These are phyloP conservation scores for Neofusicoccum cordaticola DNA, from an alignment of 2,329 filamentous ascomycete genomes.

Conservation along the genomic window DNA sequence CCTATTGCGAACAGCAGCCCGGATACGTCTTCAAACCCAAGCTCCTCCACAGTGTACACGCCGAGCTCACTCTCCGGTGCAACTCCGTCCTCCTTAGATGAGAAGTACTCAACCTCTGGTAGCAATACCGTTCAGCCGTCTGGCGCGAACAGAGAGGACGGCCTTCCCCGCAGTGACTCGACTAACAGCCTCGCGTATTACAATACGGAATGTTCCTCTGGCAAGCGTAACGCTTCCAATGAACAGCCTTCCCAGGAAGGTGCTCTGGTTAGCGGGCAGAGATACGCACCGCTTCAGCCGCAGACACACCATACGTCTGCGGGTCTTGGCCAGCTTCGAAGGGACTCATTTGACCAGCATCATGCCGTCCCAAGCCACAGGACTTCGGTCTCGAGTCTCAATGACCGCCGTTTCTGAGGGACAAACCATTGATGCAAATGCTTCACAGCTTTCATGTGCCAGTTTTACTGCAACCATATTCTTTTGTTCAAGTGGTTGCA, in stretches of 20 bases:
- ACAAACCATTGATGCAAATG: neutral
- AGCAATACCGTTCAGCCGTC: neutral
- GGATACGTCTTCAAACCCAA: slow-evolving; percentile 2
- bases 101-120: neutral
- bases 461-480: no score
- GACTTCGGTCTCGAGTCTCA: neutral
- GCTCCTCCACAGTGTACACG: slow-evolving; percentile 8
- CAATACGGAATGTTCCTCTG: slow-evolving; percentile 29
- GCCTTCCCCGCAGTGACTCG: slow-evolving; percentile 28
- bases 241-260: slow-evolving; percentile 26
- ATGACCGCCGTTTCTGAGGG: neutral
- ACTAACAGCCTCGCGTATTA: slow-evolving; percentile 41
- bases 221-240: slow-evolving; percentile 28
- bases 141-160: neutral
- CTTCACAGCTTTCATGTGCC: neutral
- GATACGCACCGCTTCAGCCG: slow-evolving; percentile 33
- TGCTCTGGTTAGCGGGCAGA: slow-evolving; percentile 40
- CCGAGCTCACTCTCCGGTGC: slow-evolving; percentile 7
- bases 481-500: neutral
- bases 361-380: neutral
- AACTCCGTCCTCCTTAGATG: neutral
- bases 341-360: slow-evolving; percentile 20
- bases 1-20: neutral
- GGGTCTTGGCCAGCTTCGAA: slow-evolving; percentile 19
- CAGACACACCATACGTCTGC: slow-evolving; percentile 4